These are phyloP conservation scores for Fusarium lyarnte DNA, from an alignment of 2,329 filamentous ascomycete species.

Conservation along the genomic window DNA sequence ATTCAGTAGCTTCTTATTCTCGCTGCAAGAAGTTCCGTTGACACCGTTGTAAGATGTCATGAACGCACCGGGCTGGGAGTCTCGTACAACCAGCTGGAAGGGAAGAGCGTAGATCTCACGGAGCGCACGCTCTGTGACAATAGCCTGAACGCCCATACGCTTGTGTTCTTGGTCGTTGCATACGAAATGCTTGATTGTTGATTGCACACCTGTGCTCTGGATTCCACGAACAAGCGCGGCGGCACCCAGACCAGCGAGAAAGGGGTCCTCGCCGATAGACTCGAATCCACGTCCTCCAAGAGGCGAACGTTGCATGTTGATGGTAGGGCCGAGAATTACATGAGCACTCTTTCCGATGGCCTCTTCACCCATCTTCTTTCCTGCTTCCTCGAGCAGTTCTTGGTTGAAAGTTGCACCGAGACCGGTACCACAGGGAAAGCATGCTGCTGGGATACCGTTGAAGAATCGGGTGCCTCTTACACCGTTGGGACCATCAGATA, in stretches of 20 bases:
- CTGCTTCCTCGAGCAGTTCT: constrained; percentile 61
- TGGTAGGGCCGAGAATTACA: constrained; percentile 68
- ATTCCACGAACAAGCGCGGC: constrained; percentile 64
- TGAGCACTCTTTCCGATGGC: constrained; percentile 66
- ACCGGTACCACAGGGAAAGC: constrained; percentile 67
- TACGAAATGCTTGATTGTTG: constrained; percentile 69
- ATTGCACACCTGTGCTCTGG: constrained; percentile 64
- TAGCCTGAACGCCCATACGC: constrained; percentile 64
- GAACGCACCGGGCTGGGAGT: constrained; percentile 61
- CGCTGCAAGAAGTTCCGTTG: constrained; percentile 65
- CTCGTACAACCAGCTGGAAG: constrained; percentile 65
- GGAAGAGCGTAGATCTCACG: constrained; percentile 68
- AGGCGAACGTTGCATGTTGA: constrained; percentile 70
- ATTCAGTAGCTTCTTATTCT: constrained; percentile 61
- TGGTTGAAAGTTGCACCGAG: constrained; percentile 68
- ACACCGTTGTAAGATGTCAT: constrained; percentile 70
- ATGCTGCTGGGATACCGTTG: constrained; percentile 68
- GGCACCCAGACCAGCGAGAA: constrained; percentile 64
- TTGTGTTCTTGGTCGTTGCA: constrained; percentile 70
- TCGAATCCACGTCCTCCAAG: constrained; percentile 69
- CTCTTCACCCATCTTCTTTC: constrained; percentile 62
- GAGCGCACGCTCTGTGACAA: constrained; percentile 64
- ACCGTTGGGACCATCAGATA: constrained; percentile 76
- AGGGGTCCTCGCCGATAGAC: constrained; percentile 67
- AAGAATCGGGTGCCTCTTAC: constrained; percentile 75